A percentile compares a stretch with the other conserved stretches of the same genome.
Evolutionary conservation across 352 stramenopile genomes (phyloP).

Genomic region (Globisporangium emineosum): DNA sequence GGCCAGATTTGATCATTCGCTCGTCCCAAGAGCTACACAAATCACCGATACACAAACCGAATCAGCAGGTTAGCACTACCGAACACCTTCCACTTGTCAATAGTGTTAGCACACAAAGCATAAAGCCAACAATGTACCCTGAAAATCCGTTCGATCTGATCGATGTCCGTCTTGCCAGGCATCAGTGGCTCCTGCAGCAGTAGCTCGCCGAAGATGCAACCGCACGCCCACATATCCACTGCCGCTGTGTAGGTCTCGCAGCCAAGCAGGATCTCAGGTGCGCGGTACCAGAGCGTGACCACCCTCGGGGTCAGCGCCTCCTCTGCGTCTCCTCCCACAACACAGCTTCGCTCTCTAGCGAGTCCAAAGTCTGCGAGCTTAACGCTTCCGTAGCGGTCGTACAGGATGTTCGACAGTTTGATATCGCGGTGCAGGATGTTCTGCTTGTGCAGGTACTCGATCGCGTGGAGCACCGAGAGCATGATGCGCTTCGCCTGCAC

Average conservation of each 20-base stretch:
- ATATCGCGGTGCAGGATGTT: slow-evolving; percentile 91
- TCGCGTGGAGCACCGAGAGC: slow-evolving; percentile 82
- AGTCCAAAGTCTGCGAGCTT: slow-evolving; percentile 74
- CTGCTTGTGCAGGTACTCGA: slow-evolving; percentile 74
- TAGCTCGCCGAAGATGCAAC: slow-evolving; percentile 64
- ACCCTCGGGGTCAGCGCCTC: slow-evolving; percentile 72
- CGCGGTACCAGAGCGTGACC: slow-evolving; percentile 94
- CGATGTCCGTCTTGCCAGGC: slow-evolving; percentile 54
- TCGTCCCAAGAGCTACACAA: slow-evolving; percentile 46
- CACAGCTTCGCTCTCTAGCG: slow-evolving; percentile 43
- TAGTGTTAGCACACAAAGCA: no score
- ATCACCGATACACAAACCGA: not conserved
- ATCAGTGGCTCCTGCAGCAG: slow-evolving; percentile 56
- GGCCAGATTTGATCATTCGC: slow-evolving; percentile 63
- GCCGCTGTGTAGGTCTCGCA: slow-evolving; percentile 80
- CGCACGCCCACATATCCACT: slow-evolving; percentile 90
- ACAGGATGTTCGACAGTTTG: slow-evolving; percentile 94
- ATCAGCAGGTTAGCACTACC: not conserved
- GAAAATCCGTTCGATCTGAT: slow-evolving; percentile 77
- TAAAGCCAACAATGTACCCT: slow-evolving; percentile 31
- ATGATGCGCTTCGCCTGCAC: slow-evolving; percentile 80
- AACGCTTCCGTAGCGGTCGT: slow-evolving; percentile 70
- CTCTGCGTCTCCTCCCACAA: slow-evolving; percentile 37
- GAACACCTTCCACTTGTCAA: no score
- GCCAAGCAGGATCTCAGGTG: slow-evolving; percentile 91